A percentile compares a stretch with the other conserved stretches of the same genome.
Conservation (phyloP, 768 basidiomycete genomes). For the Phlegmacium glaucopus region DNA sequence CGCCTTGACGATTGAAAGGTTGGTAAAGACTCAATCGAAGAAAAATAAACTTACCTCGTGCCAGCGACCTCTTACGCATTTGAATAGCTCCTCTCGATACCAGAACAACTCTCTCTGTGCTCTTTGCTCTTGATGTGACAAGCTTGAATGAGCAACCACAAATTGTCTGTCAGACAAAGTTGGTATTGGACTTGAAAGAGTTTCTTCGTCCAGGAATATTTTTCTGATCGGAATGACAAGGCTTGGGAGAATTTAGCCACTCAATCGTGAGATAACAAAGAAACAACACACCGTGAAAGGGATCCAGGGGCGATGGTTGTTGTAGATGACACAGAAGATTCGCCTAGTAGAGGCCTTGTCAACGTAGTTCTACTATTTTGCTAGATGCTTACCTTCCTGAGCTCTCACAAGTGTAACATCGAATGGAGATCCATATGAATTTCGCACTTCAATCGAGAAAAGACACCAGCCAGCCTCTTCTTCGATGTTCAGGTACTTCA, state of each 20-base stretch:
- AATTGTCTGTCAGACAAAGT: slow-evolving; percentile 88
- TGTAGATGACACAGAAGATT: slow-evolving; percentile 37
- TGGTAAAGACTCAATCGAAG: not conserved
- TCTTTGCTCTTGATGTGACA: slow-evolving; percentile 56
- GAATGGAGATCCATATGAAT: slow-evolving; percentile 89
- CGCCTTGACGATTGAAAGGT: slow-evolving; percentile 43
- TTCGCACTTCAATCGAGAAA: slow-evolving; percentile 86
- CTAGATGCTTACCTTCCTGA: slow-evolving; percentile 42
- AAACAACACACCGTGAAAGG: slow-evolving; percentile 62
- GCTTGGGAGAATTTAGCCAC: slow-evolving; percentile 29
- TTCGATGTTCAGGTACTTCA: slow-evolving; percentile 34
- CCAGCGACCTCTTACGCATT: slow-evolving; percentile 70
- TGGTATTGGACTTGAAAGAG: slow-evolving; percentile 70
- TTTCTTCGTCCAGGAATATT: slow-evolving; percentile 54
- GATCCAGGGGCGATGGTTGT: slow-evolving; percentile 84
- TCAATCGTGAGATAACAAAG: not conserved
- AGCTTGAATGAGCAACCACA: slow-evolving; percentile 71
- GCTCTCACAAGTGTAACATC: slow-evolving; percentile 75
- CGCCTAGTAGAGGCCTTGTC: slow-evolving; percentile 31
- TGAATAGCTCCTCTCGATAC: slow-evolving; percentile 89
- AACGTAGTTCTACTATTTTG: not conserved
- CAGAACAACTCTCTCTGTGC: slow-evolving; percentile 85
- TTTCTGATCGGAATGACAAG: slow-evolving; percentile 72
- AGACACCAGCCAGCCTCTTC: slow-evolving; percentile 76
- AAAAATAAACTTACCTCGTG: slow-evolving; percentile 60